Evolutionary conservation across 2,329 filamentous ascomycete genomes (phyloP).

Genomic region (Teratosphaeria viscida): DNA sequence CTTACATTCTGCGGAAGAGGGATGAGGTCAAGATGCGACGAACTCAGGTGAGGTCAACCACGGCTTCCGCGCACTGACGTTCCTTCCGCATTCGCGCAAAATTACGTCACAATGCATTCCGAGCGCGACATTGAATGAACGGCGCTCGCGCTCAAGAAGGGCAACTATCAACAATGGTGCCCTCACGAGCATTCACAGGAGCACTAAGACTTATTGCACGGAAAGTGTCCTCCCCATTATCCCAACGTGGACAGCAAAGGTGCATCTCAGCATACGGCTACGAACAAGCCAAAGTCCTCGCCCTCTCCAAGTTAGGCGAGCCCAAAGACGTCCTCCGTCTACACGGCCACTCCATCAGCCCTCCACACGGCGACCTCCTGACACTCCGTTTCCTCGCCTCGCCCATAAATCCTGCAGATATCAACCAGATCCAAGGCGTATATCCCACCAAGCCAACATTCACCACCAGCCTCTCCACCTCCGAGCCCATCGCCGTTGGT

Average conservation of each 20-base stretch:
- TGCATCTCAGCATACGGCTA: constrained; percentile 60
- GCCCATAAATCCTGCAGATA: constrained; percentile 92
- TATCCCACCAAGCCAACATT: constrained; percentile 81
- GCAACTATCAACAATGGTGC: not conserved
- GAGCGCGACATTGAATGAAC: not conserved
- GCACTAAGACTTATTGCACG: not conserved
- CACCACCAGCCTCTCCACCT: constrained; percentile 63
- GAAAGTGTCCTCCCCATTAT: no score
- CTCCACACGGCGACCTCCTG: constrained; percentile 57
- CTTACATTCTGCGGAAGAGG: not conserved
- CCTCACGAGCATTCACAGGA: not conserved
- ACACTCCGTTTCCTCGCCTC: constrained; percentile 82
- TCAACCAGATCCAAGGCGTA: constrained; percentile 95
- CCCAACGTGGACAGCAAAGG: constrained; percentile 24
- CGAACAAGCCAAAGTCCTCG: constrained; percentile 72
- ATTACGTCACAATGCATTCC: not conserved
- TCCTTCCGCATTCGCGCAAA: not conserved
- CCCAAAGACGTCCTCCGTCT: constrained; percentile 60
- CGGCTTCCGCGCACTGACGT: not conserved
- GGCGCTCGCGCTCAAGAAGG: not conserved
- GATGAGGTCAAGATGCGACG: not conserved
- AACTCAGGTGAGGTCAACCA: not conserved
- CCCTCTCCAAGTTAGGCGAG: constrained; percentile 65
- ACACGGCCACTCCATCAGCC: constrained; percentile 67
- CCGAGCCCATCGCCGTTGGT: constrained; percentile 63